Evolutionary conservation across 2,329 filamentous ascomycete genomes (phyloP), one percentile per base, ranked within the genome.

Genomic region (Trichoderma koningii): DNA sequence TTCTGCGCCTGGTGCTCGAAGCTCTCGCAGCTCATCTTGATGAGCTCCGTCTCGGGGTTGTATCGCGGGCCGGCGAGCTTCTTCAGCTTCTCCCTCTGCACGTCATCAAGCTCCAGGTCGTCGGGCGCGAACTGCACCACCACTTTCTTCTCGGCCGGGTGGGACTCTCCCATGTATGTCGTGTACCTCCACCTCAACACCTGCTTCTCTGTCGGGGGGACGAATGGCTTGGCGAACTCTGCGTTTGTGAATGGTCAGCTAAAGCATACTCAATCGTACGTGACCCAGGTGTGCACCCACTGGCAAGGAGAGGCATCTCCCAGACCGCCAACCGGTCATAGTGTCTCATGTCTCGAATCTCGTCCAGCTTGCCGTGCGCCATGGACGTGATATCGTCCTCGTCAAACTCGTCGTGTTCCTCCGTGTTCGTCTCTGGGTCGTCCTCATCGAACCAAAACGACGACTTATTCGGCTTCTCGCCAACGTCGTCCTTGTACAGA

Each of bases 101-200:
- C 77, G 17, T 85, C 79, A 26, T 84, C 87, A 63, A 97, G 83
- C 67, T 83, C 80, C 67, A 97, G 80, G 78, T 97, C 92, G 64
- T 79, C 78, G 17, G 90, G 89, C 68, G 84, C 87, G 78, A 98
- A 96, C 75, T 97, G 91, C 63, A 98, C 87, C 14, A 98, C 93
- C 21, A 99, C 93, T 82, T 99, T 99, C 75, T 88, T 89, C 78
- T 93, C 88, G 3, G 94, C 92, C 0, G 95, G 94, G 79, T 99
- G 96, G 64, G 86, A 82, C 79, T 98, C 95, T 72, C 94, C 94
- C 85, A 99, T 89, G 80, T 98, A 98, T 44, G 90, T 93, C 17
- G 95, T 99, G 82, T 97, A 97, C 72, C 95, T 89, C 87, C 97
- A 99, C 72, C 94, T 90, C 65, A 99, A 86, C 52, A 92, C 87